A percentile compares a stretch with the other conserved stretches of the same genome.
Conservation (phyloP, 257 asterid species). For the Primulina huaijiensis region DNA sequence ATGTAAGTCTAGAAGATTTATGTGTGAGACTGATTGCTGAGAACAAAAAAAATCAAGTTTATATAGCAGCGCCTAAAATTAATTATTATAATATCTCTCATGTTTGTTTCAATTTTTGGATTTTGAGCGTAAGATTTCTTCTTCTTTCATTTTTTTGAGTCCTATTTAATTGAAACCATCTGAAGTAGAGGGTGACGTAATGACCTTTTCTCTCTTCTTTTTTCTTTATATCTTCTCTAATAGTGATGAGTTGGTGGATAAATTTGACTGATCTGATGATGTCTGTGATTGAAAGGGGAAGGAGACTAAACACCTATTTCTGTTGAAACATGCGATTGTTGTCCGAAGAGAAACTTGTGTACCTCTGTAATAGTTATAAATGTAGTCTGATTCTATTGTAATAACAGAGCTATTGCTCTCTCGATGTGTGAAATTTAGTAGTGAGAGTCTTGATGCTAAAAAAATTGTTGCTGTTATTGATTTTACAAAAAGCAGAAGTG, state of each 20-base stretch:
- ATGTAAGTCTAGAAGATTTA: no score
- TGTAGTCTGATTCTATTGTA: neutral
- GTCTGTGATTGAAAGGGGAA: neutral
- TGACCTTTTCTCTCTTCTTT: neutral
- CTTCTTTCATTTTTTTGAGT: neutral
- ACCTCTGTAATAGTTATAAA: neutral
- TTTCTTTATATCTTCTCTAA: neutral
- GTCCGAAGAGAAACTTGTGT: neutral
- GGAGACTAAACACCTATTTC: neutral
- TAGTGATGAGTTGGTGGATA: neutral
- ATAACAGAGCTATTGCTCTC: neutral
- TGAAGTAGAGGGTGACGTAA: constrained; percentile 6
- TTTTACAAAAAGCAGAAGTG: neutral
- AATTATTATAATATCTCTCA: constrained; percentile 3
- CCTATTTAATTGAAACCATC: neutral
- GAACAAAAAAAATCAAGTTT: neutral
- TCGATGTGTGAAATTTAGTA: neutral
- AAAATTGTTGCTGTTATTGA: neutral
- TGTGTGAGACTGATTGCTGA: neutral
- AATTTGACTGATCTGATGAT: neutral
- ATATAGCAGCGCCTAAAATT: neutral
- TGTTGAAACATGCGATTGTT: no score
- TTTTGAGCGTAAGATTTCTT: neutral
- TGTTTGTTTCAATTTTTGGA: constrained; percentile 9
- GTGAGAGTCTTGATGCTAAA: neutral